Conservation (phyloP, 768 basidiomycete genomes). For the Kwoniella mangroviensis region DNA sequence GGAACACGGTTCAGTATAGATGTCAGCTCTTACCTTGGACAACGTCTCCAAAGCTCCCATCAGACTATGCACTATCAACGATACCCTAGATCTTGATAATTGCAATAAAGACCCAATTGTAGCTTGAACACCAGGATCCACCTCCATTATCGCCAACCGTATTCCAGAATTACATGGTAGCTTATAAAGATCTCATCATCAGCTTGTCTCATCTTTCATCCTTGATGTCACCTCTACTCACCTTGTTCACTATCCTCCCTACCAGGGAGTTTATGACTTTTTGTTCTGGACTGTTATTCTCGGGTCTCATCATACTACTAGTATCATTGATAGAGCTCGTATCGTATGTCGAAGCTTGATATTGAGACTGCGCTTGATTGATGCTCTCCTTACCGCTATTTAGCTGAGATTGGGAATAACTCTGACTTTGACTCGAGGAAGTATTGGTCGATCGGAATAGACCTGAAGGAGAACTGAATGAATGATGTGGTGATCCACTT, state of each 20-base stretch:
- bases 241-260: constrained; percentile 79
- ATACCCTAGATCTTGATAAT: constrained; percentile 74
- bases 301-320: constrained; percentile 24
- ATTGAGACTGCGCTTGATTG: not conserved
- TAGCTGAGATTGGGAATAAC: not conserved
- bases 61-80: constrained; percentile 78
- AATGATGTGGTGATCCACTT: constrained; percentile 24
- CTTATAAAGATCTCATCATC: constrained; percentile 59
- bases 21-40: constrained; percentile 64
- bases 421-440: constrained; percentile 2
- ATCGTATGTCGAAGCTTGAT: constrained; percentile 1
- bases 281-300: constrained; percentile 61
- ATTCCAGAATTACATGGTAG: constrained; percentile 83
- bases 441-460: constrained; percentile 10
- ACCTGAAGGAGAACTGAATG: constrained; percentile 20
- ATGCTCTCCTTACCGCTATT: not conserved
- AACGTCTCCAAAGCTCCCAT: constrained; percentile 77
- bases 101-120: constrained; percentile 80
- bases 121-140: constrained; percentile 73
- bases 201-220: not conserved
- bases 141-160: constrained; percentile 72
- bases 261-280: constrained; percentile 81
- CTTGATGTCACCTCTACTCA: constrained; percentile 40
- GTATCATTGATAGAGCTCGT: constrained; percentile 20
- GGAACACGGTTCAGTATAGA: constrained; percentile 9